phyloP scores from a whole-genome alignment of 305 asterid genomes.

The Solanum aculeatissimum region DNA sequence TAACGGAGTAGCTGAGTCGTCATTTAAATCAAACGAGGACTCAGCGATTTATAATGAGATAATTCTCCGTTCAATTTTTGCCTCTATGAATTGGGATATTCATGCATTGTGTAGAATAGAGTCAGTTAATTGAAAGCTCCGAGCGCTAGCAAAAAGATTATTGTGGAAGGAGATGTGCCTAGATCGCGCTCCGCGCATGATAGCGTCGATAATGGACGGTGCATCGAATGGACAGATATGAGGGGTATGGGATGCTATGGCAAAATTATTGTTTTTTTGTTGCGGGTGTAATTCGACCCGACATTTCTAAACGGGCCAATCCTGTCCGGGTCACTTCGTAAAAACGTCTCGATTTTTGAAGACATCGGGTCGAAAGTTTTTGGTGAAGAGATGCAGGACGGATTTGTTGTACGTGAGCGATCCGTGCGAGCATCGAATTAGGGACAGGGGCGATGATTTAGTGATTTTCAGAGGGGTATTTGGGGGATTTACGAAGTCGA shows the following conservation, averaged over 20 bases:
- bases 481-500: constrained; percentile 42
- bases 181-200: constrained; percentile 53
- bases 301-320: constrained; percentile 15
- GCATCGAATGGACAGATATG: constrained; percentile 16
- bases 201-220: constrained; percentile 26
- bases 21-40: not conserved
- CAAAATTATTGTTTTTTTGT: constrained; percentile 66
- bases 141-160: constrained; percentile 58
- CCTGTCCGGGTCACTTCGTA: constrained; percentile 45
- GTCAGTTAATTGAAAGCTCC: constrained; percentile 37
- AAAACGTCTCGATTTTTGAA: constrained; percentile 55
- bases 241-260: constrained; percentile 73
- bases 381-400: constrained; percentile 32
- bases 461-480: constrained; percentile 71
- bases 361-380: constrained; percentile 68
- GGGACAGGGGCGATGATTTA: constrained; percentile 22
- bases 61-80: constrained; percentile 30
- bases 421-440: constrained; percentile 52
- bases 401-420: constrained; percentile 63
- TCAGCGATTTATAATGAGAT: constrained; percentile 55
- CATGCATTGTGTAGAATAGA: constrained; percentile 37
- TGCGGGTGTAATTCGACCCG: constrained; percentile 55
- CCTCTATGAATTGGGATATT: constrained; percentile 55
- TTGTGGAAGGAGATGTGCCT: constrained; percentile 66
- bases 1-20: not conserved